Conservation (phyloP, 2,329 filamentous ascomycete species). For the Alternaria rosae region DNA sequence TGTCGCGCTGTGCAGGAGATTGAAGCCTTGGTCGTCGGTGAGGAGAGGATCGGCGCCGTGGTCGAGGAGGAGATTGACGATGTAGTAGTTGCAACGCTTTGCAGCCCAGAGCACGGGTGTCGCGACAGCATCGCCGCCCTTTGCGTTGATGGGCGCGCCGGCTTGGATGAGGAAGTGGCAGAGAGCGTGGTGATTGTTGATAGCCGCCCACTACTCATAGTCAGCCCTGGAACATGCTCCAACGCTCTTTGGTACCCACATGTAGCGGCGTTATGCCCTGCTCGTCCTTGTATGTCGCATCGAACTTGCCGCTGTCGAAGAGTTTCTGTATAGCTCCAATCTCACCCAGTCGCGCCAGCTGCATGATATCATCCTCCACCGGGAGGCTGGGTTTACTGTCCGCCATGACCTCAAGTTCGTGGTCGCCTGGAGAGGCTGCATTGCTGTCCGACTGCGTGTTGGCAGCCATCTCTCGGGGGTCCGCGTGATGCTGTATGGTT, state of each 20-base stretch:
- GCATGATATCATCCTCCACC: constrained; percentile 88
- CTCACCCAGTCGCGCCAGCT: constrained; percentile 88
- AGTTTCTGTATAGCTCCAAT: constrained; percentile 86
- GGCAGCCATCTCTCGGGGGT: constrained; percentile 41
- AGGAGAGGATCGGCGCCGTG: constrained; percentile 92
- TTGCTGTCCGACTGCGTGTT: constrained; percentile 29
- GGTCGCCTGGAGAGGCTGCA: constrained; percentile 33
- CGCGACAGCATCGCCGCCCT: constrained; percentile 92
- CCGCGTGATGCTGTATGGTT: constrained; percentile 15
- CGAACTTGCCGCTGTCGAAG: constrained; percentile 81
- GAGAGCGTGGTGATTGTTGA: constrained; percentile 98
- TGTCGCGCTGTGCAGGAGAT: constrained; percentile 94
- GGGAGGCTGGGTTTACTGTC: constrained; percentile 52
- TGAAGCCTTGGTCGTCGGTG: constrained; percentile 95
- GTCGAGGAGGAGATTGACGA: constrained; percentile 89
- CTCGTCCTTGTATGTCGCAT: constrained; percentile 83
- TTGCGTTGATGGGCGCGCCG: constrained; percentile 91
- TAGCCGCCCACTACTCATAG: constrained; percentile 84
- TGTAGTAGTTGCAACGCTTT: constrained; percentile 95
- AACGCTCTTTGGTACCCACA: constrained; percentile 60
- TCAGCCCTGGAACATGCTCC: constrained; percentile 11
- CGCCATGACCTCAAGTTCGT: constrained; percentile 50
- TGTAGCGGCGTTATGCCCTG: constrained; percentile 96
- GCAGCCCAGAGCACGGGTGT: constrained; percentile 97
- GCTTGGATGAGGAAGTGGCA: constrained; percentile 90